phyloP scores from a whole-genome alignment of 1,139 yeast genomes.

The Kluyveromyces marxianus region DNA sequence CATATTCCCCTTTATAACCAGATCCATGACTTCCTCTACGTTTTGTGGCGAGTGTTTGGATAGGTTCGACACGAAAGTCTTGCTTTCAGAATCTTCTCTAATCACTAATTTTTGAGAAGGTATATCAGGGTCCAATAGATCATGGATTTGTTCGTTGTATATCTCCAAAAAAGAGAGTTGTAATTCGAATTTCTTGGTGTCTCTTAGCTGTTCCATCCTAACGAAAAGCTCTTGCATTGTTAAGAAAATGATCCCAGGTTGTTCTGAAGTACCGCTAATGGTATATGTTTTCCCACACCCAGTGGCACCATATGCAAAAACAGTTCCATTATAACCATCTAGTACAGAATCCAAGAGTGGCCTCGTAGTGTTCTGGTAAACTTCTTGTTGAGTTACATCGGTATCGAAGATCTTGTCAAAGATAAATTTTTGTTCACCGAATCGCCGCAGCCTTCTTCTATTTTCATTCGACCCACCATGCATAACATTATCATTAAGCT shows the following conservation, averaged over 20 bases:
- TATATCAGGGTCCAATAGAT: slow-evolving; percentile 53
- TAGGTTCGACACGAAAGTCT: slow-evolving; percentile 68
- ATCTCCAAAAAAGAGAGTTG: slow-evolving; percentile 75
- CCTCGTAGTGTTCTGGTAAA: slow-evolving; percentile 57
- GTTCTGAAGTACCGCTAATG: slow-evolving; percentile 62
- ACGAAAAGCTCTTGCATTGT: slow-evolving; percentile 72
- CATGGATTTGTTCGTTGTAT: slow-evolving; percentile 83
- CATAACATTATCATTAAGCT: slow-evolving; percentile 52
- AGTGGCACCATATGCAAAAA: slow-evolving; percentile 96
- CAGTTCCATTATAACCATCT: slow-evolving; percentile 84
- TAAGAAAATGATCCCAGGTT: slow-evolving; percentile 75
- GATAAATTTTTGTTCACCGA: slow-evolving; percentile 67
- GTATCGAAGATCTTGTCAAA: slow-evolving; percentile 76
- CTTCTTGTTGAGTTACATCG: slow-evolving; percentile 54
- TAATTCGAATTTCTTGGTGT: slow-evolving; percentile 52
- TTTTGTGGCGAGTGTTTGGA: slow-evolving; percentile 55
- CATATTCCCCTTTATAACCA: slow-evolving; percentile 62
- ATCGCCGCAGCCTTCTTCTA: slow-evolving; percentile 40
- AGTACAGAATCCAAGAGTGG: slow-evolving; percentile 69
- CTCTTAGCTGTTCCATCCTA: slow-evolving; percentile 47
- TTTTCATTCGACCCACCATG: slow-evolving; percentile 30
- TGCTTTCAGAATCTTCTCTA: slow-evolving; percentile 63
- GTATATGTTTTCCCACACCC: slow-evolving; percentile 98
- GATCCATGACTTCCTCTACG: slow-evolving; percentile 74
- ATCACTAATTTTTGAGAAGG: slow-evolving; percentile 41